phyloP scores from a whole-genome alignment of 192 early-diverging fungal genomes.

The Rhizophagus sp. region DNA sequence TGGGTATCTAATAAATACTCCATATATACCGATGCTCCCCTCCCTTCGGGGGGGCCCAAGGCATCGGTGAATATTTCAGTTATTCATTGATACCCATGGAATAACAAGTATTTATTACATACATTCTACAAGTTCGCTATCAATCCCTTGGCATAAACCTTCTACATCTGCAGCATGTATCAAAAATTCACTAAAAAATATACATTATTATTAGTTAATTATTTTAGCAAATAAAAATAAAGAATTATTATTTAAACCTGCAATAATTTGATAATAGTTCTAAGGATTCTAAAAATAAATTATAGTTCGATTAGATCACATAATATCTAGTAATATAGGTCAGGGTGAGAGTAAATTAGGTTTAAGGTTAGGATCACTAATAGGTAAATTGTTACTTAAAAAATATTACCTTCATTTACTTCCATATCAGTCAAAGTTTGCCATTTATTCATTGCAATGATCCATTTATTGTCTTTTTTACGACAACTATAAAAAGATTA shows the following conservation, averaged over 20 bases:
- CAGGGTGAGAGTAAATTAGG: background rate
- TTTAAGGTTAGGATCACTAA: no score
- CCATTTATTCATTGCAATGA: constrained; percentile 99
- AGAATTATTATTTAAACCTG: constrained; percentile 44
- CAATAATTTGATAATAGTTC: constrained; percentile 58
- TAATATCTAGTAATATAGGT: no score
- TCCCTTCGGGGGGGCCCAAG: no score
- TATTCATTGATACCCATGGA: no score
- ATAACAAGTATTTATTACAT: constrained; percentile 28
- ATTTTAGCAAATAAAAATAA: background rate
- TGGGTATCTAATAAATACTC: no score
- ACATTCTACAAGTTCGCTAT: constrained; percentile 79
- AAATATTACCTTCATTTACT: constrained; percentile 65
- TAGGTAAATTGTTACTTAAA: background rate
- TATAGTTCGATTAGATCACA: background rate
- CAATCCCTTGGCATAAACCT: constrained; percentile 93
- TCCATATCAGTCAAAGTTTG: constrained; percentile 90
- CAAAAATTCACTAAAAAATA: constrained; percentile 76
- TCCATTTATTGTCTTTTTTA: constrained; percentile 68
- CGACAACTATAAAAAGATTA: constrained; percentile 65
- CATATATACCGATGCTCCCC: no score
- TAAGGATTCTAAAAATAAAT: constrained; percentile 46
- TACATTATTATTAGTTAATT: background rate
- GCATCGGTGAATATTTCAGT: no score
- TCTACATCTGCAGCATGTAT: constrained; percentile 99